Evolutionary conservation across 225 moss, liverwort and hornwort genomes (phyloP).

Genomic region (Ulota crispa): DNA sequence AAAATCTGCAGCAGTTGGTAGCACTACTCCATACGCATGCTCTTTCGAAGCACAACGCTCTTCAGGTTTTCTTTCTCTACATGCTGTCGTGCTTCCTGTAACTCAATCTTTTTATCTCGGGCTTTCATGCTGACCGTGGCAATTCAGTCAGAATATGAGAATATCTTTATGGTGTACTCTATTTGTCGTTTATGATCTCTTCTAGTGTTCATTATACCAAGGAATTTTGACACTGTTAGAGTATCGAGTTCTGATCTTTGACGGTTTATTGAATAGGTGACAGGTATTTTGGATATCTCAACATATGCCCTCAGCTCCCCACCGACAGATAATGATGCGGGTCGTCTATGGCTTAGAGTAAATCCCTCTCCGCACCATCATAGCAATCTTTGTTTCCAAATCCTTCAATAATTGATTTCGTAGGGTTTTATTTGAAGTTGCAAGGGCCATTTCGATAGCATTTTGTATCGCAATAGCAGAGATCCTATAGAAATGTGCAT

Average conservation of each 20-base stretch:
- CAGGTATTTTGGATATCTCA: conserved; percentile 77
- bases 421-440: not conserved
- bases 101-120: not conserved
- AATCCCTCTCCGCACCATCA: conserved; percentile 4
- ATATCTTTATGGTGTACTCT: not conserved
- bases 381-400: conserved; percentile 10
- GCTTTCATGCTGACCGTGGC: not conserved
- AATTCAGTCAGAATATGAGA: not conserved
- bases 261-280: conserved; percentile 56
- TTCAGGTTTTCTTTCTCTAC: conserved; percentile 55
- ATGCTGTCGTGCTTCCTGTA: conserved; percentile 6
- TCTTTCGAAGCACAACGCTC: conserved; percentile 45
- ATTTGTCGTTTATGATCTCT: not conserved
- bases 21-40: conserved; percentile 72
- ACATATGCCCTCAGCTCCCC: conserved; percentile 65
- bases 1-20: conserved; percentile 85
- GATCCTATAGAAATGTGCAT: conserved; percentile 7
- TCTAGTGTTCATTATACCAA: conserved; percentile 9
- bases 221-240: conserved; percentile 4
- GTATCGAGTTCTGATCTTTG: conserved; percentile 9
- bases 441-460: not conserved
- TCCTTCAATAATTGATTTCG: conserved; percentile 4
- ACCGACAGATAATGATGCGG: conserved; percentile 78
- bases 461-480: conserved; percentile 7
- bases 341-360: conserved; percentile 94